These are phyloP conservation scores for Raffaelea arxii DNA, from an alignment of 2,329 filamentous ascomycete species.

Conservation along the genomic window DNA sequence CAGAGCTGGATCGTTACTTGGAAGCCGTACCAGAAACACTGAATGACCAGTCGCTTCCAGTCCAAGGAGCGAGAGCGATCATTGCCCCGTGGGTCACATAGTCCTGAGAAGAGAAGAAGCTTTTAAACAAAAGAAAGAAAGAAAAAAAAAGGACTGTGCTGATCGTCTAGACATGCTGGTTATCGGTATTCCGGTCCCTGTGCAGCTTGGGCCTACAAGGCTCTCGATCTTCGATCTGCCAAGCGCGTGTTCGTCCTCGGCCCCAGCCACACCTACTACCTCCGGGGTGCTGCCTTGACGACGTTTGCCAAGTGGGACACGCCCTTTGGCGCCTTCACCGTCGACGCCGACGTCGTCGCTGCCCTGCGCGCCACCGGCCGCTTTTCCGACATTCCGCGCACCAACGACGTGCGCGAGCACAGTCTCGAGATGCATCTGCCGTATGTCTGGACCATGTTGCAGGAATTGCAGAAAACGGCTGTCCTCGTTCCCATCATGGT, in stretches of 20 bases:
- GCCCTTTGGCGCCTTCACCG: slow-evolving; percentile 58
- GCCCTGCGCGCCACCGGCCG: slow-evolving; percentile 39
- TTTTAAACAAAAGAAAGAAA: neutral
- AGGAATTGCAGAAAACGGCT: slow-evolving; percentile 52
- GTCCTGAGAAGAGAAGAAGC: neutral
- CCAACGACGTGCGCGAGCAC: slow-evolving; percentile 73
- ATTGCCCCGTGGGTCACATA: slow-evolving; percentile 67
- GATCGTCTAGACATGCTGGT: slow-evolving; percentile 70
- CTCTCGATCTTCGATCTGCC: slow-evolving; percentile 68
- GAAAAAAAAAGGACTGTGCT: slow-evolving; percentile 1
- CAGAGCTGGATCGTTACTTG: slow-evolving; percentile 69
- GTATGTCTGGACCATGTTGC: slow-evolving; percentile 73
- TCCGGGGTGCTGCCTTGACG: slow-evolving; percentile 68
- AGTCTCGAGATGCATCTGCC: slow-evolving; percentile 95
- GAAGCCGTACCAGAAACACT: slow-evolving; percentile 57
- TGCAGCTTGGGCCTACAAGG: slow-evolving; percentile 91
- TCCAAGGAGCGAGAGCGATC: slow-evolving; percentile 67
- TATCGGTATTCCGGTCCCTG: slow-evolving; percentile 87
- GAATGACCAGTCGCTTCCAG: slow-evolving; percentile 51
- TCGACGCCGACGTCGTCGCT: slow-evolving; percentile 50
- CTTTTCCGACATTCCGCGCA: slow-evolving; percentile 54
- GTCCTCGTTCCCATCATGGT: slow-evolving; percentile 78
- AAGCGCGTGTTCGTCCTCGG: slow-evolving; percentile 90
- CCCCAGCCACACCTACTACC: slow-evolving; percentile 80
- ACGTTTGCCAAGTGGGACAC: slow-evolving; percentile 62